Base-by-base conservation (phyloP, 106 monocot species). In the Platanthera zijinensis region DNA sequence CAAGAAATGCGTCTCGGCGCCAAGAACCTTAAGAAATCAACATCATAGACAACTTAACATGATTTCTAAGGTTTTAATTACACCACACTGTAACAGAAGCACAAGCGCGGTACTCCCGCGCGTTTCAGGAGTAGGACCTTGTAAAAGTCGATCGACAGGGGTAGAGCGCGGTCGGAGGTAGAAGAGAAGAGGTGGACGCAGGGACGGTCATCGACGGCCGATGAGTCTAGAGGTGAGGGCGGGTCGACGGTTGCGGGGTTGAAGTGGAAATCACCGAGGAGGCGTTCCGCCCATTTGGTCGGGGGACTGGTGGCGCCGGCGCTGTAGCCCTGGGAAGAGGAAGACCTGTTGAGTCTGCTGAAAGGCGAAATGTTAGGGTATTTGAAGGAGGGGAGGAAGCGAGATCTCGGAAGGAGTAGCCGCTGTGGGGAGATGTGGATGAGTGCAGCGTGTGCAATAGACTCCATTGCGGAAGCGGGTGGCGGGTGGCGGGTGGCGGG, bases 271-370 rank as follows among this genome's bases (percentile, higher is more conserved):
- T 97, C 96, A 51, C 81, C 78, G 69, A 94, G 82, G 67, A 97
- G 91, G 75, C 96, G 90, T 48, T 91, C 87, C 71, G 96, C 91
- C 91, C 91, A 94, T 83, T 86, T 89, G 79, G 82, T 91, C 84
- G 78, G 70, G 71, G 59, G 66, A 86, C 83, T 84, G 63, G 63
- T 52, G 76, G 53, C 28, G 82, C 78, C 28, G 62, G 70, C 10
- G 71, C 59, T 25, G 80, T 64, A 30, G 70, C 50, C 7, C 48
- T 59, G 6, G 50, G 69, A 75, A 5, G 47, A 54, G 17, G 32
- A 75, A 28, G 57, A 54, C 10, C 32, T 66, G 15, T 64, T 63
- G 57, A 74, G 73, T 61, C 62, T 73, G 48, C 15, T 15, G 56
- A 75, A 57, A 45, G 39, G 6, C 17, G 53, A 56, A 10, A 57